Base-by-base conservation (phyloP, 768 basidiomycete species). In the Tylopilus rubrobrunneus region DNA sequence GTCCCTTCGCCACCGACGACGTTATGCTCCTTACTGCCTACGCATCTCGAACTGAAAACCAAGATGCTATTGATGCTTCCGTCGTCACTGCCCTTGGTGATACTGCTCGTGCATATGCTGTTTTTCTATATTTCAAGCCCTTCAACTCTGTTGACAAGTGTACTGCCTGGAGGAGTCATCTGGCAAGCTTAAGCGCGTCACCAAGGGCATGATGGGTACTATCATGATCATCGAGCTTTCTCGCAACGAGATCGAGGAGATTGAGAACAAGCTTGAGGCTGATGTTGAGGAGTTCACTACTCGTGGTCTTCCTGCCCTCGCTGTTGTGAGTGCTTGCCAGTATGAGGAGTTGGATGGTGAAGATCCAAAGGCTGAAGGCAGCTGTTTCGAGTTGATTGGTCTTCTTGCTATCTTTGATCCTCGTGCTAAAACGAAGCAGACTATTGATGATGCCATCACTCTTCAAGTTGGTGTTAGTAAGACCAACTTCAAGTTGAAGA, bases 191-290 rank as follows among this genome's bases (percentile, higher is more conserved):
- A 97, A 96, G 84, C 92, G 96, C 65, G 96, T 96, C 66, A 97
- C 96, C 70, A 98, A 98, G 87, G 96, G 96, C 71, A 98, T 98
- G 96, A 98, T 95, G 42, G 96, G 94, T 77, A n/a, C n/a, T n/a
- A n/a, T n/a, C n/a, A 89, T 92, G 73, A 93, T 98, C 78, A 94
- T 97, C 67, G 92, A 96, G 53, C 88, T 97, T 45, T 98, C 90
- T 23, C 90, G 96, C 70, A 95, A 97, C 87, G 97, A 98, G 84
- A 90, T 90, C 39, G 86, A 90, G 11, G 92, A 92, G 57, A 62
- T 93, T 42, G 95, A 98, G 82, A 84, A 89, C 75, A 82, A 78
- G 62, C 87, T 98, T 54, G 93, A 98, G 78, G 79, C 82, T 57
- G 96, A 98, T 67, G 96, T 98, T 48, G 93, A 98, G 74, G 95